A percentile compares a stretch with the other conserved stretches of the same genome.
phyloP scores from a whole-genome alignment of 129 eudicot species.

The Escallonia rubra region DNA sequence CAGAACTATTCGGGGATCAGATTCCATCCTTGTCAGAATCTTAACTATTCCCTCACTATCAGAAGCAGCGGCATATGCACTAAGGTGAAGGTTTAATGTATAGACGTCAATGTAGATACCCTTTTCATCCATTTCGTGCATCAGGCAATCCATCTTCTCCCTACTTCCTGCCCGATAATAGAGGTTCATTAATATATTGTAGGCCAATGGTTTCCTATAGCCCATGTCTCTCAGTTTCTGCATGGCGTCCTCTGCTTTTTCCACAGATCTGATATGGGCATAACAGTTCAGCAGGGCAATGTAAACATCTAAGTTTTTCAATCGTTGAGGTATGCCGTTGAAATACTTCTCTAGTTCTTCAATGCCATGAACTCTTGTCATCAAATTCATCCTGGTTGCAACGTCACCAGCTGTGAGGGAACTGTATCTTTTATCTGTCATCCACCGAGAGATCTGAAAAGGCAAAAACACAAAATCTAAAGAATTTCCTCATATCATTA shows the following conservation, averaged over 20 bases:
- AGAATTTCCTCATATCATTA: not conserved
- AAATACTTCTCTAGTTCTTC: slow-evolving; percentile 47
- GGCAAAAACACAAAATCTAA: not conserved
- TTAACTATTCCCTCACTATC: slow-evolving; percentile 40
- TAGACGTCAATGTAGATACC: slow-evolving; percentile 24
- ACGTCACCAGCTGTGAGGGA: slow-evolving; percentile 24
- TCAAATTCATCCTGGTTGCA: slow-evolving; percentile 29
- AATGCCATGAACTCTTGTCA: slow-evolving; percentile 41
- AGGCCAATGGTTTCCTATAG: slow-evolving; percentile 14
- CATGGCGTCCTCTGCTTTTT: slow-evolving; percentile 51
- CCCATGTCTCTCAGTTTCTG: slow-evolving; percentile 33
- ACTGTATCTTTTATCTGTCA: slow-evolving; percentile 47
- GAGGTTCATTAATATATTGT: slow-evolving; percentile 38
- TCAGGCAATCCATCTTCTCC: slow-evolving; percentile 34
- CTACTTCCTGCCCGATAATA: slow-evolving; percentile 27
- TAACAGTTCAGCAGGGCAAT: slow-evolving; percentile 52
- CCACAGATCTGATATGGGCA: slow-evolving; percentile 23
- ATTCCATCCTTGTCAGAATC: slow-evolving; percentile 32
- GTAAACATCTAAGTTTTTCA: slow-evolving; percentile 25
- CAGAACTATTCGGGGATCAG: slow-evolving; percentile 25
- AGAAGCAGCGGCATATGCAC: slow-evolving; percentile 36
- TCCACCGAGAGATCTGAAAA: slow-evolving; percentile 61
- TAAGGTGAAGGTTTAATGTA: slow-evolving; percentile 23
- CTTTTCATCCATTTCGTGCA: slow-evolving; percentile 46
- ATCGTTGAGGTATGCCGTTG: slow-evolving; percentile 28